Base-by-base conservation (phyloP, 257 asterid genomes). In the Paraleonurus japonicus region DNA sequence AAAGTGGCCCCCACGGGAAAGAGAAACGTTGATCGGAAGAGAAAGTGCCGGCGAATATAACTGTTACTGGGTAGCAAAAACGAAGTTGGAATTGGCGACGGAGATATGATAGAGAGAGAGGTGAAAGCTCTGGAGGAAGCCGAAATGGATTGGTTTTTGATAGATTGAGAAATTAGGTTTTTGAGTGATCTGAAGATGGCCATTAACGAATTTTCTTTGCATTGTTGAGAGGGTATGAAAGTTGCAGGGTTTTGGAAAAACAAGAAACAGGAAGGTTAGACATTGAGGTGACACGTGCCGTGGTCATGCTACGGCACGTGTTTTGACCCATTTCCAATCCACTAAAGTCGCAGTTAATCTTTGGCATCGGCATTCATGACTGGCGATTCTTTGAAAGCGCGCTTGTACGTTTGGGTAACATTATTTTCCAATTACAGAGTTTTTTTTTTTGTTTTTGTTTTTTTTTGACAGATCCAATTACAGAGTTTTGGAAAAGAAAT, bases 141-240 rank as follows among this genome's bases (percentile, higher is more conserved):
- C 35, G 66, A 67, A 71, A 69, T 64, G 41, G 74, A 67, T n/a
- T 20, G 30, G 51, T 61, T 79, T 27, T 73, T 73, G 65, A 16
- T 24, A 1, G 92, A 80, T 78, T 79, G 84, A 27, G 85, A 86
- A 58, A 83, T 35, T 78, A 87, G 92, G 86, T 86, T 61, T 84
- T 67, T 86, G 70, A 94, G 48, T 70, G 96, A 81, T 85, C 84
- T 83, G 85, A 85, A 85, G 82, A 84, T 78, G 72, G 95, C 90
- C 96, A 91, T 94, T 76, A 79, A 77, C 75, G 86, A 79, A 83
- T 27, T 64, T 54, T 30, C 1, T 17, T 54, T 39, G 61, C 76
- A 51, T 47, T 10, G 67, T 19, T 58, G 57, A 37, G 72, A 11
- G 17, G 74, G 78, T 28, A 61, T 65, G 47, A 55, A 32, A 69